These are phyloP conservation scores for Yamadazyma pseudoaaseri DNA, from an alignment of 1,139 yeast genomes.

Conservation along the genomic window DNA sequence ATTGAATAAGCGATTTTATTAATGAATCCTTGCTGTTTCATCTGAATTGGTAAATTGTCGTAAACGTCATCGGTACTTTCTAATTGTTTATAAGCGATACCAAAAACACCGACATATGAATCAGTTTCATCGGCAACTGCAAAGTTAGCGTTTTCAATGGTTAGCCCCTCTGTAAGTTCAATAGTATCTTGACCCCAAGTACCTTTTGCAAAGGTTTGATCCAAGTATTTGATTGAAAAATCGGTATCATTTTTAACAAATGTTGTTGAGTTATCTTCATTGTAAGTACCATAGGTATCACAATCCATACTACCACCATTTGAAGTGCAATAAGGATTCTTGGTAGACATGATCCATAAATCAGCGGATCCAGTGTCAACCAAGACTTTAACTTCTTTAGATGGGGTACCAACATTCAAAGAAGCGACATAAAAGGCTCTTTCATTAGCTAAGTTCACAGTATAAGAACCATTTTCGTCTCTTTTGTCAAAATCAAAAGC, in stretches of 20 bases:
- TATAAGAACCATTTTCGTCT: slow-evolving; percentile 10
- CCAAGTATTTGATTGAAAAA: slow-evolving; percentile 31
- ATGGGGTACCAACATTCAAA: slow-evolving; percentile 55
- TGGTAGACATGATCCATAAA: slow-evolving; percentile 50
- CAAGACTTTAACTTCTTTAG: slow-evolving; percentile 50
- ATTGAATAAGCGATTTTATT: slow-evolving; percentile 51
- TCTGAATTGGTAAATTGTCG: slow-evolving; percentile 43
- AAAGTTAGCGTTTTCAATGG: slow-evolving; percentile 42
- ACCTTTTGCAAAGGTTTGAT: slow-evolving; percentile 33
- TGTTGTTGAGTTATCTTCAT: slow-evolving; percentile 43
- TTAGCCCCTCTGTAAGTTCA: slow-evolving; percentile 18
- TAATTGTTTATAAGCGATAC: slow-evolving; percentile 46
- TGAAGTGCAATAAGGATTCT: slow-evolving; percentile 21
- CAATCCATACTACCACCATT: slow-evolving; percentile 27
- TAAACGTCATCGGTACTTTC: slow-evolving; percentile 15
- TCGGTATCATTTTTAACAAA: slow-evolving; percentile 45
- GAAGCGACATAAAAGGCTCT: slow-evolving; percentile 32
- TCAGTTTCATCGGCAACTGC: slow-evolving; percentile 58
- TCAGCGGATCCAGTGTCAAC: slow-evolving; percentile 73
- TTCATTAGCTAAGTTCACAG: slow-evolving; percentile 15
- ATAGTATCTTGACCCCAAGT: slow-evolving; percentile 61
- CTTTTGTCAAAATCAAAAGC: slow-evolving; percentile 7
- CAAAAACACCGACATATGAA: slow-evolving; percentile 58
- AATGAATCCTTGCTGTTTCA: slow-evolving; percentile 51
- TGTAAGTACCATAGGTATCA: slow-evolving; percentile 48